A percentile compares a stretch with the other conserved stretches of the same genome.
Conservation (phyloP, 2,329 filamentous ascomycete genomes). For the Pestalotiopsis sp. region DNA sequence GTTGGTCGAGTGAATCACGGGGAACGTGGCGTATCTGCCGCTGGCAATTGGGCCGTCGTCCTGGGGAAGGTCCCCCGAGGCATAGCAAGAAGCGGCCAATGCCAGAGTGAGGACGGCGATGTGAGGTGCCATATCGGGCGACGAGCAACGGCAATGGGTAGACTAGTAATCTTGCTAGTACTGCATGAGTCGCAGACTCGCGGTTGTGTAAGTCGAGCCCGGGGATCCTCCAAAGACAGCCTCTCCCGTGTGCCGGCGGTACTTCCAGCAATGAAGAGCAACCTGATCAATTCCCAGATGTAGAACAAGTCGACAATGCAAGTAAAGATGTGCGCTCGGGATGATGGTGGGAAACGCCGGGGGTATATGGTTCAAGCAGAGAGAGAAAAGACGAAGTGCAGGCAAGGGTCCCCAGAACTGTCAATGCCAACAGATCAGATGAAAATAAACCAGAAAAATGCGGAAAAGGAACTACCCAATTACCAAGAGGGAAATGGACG, state of each 20-base stretch:
- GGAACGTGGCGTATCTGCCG: constrained; percentile 35
- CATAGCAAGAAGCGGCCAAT: constrained; percentile 21
- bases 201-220: neutral
- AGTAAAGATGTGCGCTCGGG: neutral
- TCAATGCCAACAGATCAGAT: neutral
- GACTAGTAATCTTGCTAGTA: neutral
- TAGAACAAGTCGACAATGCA: neutral
- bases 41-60: neutral
- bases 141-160: neutral
- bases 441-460: neutral
- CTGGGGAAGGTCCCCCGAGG: constrained; percentile 6
- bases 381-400: neutral
- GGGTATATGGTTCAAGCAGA: neutral
- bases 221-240: neutral
- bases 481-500: neutral
- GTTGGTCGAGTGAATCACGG: constrained; percentile 44
- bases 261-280: neutral
- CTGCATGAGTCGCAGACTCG: constrained; percentile 11
- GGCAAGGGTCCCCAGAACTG: constrained; percentile 2
- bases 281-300: neutral
- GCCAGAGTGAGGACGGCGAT: constrained; percentile 18
- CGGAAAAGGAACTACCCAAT: neutral
- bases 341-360: neutral
- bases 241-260: neutral
- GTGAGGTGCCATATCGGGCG: constrained; percentile 4